Percentiles rank a stretch among this genome's conserved stretches.
phyloP scores from a whole-genome alignment of 2,329 filamentous ascomycete genomes.

The Rachicladosporium sp. region DNA sequence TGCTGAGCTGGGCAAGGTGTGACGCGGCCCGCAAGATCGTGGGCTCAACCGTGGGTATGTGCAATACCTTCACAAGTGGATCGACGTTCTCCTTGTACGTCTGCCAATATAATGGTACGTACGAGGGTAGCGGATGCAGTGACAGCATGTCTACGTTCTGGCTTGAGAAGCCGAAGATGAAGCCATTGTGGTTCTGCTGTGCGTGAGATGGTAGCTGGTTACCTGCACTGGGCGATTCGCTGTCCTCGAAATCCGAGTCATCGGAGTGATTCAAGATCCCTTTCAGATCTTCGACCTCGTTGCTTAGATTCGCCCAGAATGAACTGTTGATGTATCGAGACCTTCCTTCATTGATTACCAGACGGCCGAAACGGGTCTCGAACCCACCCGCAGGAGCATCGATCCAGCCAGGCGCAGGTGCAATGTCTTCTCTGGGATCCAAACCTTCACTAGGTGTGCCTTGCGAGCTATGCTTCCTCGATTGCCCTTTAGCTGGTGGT shows the following conservation, averaged over 20 bases:
- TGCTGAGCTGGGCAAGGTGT: slow-evolving; percentile 46
- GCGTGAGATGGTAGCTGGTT: slow-evolving; percentile 2
- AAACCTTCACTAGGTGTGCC: slow-evolving; percentile 1
- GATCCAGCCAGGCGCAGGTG: slow-evolving; percentile 12
- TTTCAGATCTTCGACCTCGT: slow-evolving; percentile 56
- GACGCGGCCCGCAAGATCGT: slow-evolving; percentile 49
- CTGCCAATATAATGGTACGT: slow-evolving; percentile 57
- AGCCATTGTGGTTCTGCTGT: slow-evolving; percentile 49
- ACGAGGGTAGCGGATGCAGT: slow-evolving; percentile 53
- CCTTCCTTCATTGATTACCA: slow-evolving; percentile 59
- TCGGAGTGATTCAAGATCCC: slow-evolving; percentile 49
- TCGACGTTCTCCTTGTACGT: slow-evolving; percentile 64
- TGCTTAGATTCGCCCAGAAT: slow-evolving; percentile 65
- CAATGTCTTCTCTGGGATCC: neutral
- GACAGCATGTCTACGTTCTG: slow-evolving; percentile 53
- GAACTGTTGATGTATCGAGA: slow-evolving; percentile 64
- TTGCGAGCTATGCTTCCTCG: neutral
- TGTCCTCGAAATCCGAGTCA: slow-evolving; percentile 42
- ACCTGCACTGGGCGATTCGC: slow-evolving; percentile 29
- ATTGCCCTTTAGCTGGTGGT: too few species aligned
- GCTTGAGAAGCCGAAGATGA: slow-evolving; percentile 61
- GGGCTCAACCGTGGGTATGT: slow-evolving; percentile 53
- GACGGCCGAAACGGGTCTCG: slow-evolving; percentile 46
- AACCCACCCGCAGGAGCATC: slow-evolving; percentile 18
- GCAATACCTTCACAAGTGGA: slow-evolving; percentile 57